Evolutionary conservation across 495 filamentous ascomycete species (phyloP), one percentile per base, ranked within the genome.

Genomic region (Usnea hakonensis): DNA sequence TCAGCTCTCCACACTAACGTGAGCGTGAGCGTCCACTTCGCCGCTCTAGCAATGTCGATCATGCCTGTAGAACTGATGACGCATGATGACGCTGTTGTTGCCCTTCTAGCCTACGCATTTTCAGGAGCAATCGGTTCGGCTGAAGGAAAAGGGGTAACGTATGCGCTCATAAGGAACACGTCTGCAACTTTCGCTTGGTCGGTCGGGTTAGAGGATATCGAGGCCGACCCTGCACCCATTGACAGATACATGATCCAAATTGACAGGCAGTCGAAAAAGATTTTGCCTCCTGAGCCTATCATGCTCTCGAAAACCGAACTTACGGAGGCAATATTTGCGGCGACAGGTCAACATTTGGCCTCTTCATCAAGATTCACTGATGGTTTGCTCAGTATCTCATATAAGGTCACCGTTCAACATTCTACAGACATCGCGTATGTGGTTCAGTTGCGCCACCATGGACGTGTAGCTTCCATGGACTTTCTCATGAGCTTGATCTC

Each of bases 391-490:
- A 63, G 61, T 35, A 55, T 63, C 61, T 63, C 61, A 11, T 63
- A 63, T 30, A 63, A 63, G 41, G 61, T 63, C 53, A 63, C 55
- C 3, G 61, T 63, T 19, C 55, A 63, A 40, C 52, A 63, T 53
- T 50, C 16, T 44, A 23, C 52, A 37, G 61, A 44, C 28, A 21
- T 46, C 54, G 61, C 35, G 2, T 63, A 63, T 53, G 62, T 64
- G 40, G 62, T 64, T 53, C 62, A 64, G 57, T 50, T 64, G 30
- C 56, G 62, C 41, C 57, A 53, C 46, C 62, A 60, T 46, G 62
- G 62, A 55, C 23, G 33, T 26, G 62, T 64, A 30, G 37, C 56
- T 16, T 64, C 62, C 13, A 64, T 64, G 62, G 57, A 64, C 38
- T 35, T 36, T 16, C 56, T 64, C 37, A 60, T 60, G 62, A 55